A percentile compares a stretch with the other conserved stretches of the same genome.
Conservation (phyloP, 495 filamentous ascomycete genomes). For the Hypomontagnella monticulosa region DNA sequence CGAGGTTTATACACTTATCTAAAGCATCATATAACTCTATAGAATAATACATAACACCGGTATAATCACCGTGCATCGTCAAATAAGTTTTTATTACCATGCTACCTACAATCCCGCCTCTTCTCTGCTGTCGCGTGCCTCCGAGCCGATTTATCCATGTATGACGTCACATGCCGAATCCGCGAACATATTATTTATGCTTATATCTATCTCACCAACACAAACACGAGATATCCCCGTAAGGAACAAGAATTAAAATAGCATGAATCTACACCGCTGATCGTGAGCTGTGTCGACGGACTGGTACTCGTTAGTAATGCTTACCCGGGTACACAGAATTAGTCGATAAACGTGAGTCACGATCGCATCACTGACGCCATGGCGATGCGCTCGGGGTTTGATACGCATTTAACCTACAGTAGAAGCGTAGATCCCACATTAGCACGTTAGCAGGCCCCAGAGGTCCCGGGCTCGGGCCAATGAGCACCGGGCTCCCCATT, state of each 20-base stretch:
- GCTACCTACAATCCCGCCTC: neutral
- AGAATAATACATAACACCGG: too few relatives aligned
- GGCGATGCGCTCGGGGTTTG: neutral
- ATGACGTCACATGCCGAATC: slow-evolving; percentile 22
- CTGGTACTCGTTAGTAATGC: too few relatives aligned
- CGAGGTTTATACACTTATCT: too few relatives aligned
- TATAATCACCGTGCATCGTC: neutral
- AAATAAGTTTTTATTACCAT: neutral
- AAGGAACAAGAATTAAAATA: too few relatives aligned
- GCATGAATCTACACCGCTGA: too few relatives aligned
- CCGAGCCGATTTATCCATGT: neutral
- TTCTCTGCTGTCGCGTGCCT: neutral
- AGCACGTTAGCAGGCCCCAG: neutral
- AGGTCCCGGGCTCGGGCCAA: slow-evolving; percentile 4
- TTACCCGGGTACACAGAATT: too few relatives aligned
- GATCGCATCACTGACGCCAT: neutral
- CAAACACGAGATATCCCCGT: neutral
- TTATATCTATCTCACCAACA: neutral
- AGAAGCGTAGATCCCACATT: neutral
- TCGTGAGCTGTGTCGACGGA: neutral
- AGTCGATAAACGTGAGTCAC: neutral
- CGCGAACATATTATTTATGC: neutral
- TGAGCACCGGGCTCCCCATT: slow-evolving; percentile 14
- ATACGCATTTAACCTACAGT: neutral
- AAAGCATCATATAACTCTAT: too few relatives aligned